phyloP scores from a whole-genome alignment of 768 basidiomycete genomes.

The Termitomyces titanicus region DNA sequence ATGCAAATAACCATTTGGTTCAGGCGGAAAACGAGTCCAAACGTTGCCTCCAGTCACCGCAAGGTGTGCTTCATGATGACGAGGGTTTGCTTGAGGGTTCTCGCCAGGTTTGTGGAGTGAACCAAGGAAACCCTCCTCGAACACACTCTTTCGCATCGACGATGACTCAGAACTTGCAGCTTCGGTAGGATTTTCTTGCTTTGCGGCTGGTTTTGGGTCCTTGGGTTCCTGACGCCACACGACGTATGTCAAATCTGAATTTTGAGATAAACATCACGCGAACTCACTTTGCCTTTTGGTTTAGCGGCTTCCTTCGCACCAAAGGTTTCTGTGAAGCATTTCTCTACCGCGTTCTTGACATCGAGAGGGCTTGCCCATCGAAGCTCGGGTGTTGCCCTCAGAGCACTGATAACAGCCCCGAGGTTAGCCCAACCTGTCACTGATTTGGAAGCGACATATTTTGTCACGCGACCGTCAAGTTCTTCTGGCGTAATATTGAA shows the following conservation, averaged over 20 bases:
- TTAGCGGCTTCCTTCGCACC: constrained; percentile 69
- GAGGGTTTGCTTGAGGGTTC: constrained; percentile 81
- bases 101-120: constrained; percentile 90
- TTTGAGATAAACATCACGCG: neutral
- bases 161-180: constrained; percentile 31
- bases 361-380: constrained; percentile 86
- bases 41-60: constrained; percentile 77
- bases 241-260: neutral
- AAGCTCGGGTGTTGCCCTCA: constrained; percentile 59
- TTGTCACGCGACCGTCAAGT: constrained; percentile 49
- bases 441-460: constrained; percentile 53
- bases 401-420: constrained; percentile 57
- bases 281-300: constrained; percentile 59
- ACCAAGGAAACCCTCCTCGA: constrained; percentile 93
- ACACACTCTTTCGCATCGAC: constrained; percentile 59
- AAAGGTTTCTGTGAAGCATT: constrained; percentile 60
- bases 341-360: constrained; percentile 78
- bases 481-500: constrained; percentile 72
- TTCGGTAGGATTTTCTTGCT: constrained; percentile 28
- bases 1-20: constrained; percentile 96
- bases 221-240: constrained; percentile 40
- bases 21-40: constrained; percentile 96
- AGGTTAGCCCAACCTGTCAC: constrained; percentile 74
- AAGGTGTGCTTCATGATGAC: constrained; percentile 79
- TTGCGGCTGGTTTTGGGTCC: constrained; percentile 26